phyloP scores from a whole-genome alignment of 805 yeast genomes.

The Kluyveromyces starmeri region DNA sequence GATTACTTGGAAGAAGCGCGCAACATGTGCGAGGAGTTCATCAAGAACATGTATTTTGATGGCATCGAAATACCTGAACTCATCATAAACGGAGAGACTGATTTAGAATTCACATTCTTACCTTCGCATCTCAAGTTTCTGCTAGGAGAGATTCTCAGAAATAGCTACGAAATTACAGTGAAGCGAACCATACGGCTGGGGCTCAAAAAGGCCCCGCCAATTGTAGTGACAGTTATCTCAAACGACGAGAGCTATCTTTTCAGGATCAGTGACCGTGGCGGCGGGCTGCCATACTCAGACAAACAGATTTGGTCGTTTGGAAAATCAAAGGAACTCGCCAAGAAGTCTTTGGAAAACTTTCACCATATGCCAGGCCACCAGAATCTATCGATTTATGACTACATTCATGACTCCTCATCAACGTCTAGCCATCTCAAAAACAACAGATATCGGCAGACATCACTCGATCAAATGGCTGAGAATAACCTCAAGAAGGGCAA shows the following conservation, averaged over 20 bases:
- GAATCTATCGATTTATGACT: conserved; percentile 27
- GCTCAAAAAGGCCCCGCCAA: conserved; percentile 50
- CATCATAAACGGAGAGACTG: conserved; percentile 62
- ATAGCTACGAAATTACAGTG: conserved; percentile 76
- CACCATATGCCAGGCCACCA: conserved; percentile 61
- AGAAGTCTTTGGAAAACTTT: conserved; percentile 51
- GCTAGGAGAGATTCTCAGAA: conserved; percentile 79
- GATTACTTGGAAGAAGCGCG: conserved; percentile 55
- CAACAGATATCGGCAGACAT: conserved; percentile 30
- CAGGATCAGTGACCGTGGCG: conserved; percentile 83
- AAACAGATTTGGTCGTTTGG: conserved; percentile 80
- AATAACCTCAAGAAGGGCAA: conserved; percentile 19
- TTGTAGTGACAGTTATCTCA: conserved; percentile 65
- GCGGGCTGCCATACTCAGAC: conserved; percentile 60
- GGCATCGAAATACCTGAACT: conserved; percentile 61
- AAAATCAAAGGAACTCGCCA: conserved; percentile 52
- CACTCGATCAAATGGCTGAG: conserved; percentile 30
- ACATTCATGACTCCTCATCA: conserved; percentile 14
- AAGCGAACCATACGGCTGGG: conserved; percentile 33
- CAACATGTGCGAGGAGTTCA: conserved; percentile 40
- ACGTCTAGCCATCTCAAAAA: conserved; percentile 6
- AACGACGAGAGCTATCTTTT: conserved; percentile 60
- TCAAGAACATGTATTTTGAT: conserved; percentile 43
- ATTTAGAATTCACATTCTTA: conserved; percentile 69
- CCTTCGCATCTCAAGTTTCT: conserved; percentile 80